These are phyloP conservation scores for Lotmaria passim DNA, from an alignment of 208 protist genomes.

Conservation along the genomic window DNA sequence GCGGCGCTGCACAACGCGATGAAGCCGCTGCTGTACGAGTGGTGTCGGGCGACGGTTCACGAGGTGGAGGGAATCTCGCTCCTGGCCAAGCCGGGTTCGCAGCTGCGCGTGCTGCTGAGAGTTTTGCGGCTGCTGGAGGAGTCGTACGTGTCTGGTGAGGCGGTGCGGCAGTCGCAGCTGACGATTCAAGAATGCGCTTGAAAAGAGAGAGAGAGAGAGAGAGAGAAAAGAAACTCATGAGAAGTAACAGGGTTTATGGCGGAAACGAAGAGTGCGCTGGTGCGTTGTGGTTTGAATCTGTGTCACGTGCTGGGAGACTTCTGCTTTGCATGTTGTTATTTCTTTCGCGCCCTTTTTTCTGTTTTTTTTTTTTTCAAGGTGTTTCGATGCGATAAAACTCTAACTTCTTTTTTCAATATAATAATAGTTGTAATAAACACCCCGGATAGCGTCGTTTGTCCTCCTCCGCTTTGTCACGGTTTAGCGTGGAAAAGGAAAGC, in stretches of 20 bases:
- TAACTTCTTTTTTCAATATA: no score
- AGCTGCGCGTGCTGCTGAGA: slow-evolving; percentile 17
- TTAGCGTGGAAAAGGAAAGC: no score
- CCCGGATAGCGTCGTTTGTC: no score
- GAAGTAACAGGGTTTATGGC: no score
- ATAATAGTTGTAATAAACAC: no score
- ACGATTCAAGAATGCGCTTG: not conserved
- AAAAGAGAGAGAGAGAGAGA: not conserved
- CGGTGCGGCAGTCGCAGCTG: slow-evolving; percentile 13
- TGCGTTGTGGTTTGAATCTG: no score
- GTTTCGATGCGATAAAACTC: no score
- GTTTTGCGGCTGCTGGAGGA: slow-evolving; percentile 28
- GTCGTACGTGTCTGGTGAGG: slow-evolving; percentile 25
- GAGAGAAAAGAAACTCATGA: no score
- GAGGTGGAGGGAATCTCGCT: slow-evolving; percentile 4
- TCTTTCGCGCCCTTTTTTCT: not conserved
- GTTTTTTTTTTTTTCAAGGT: not conserved
- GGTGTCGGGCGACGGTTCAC: slow-evolving; percentile 20
- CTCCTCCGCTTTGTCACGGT: no score
- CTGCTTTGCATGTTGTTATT: not conserved
- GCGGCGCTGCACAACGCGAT: slow-evolving; percentile 24
- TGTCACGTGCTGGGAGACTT: not conserved
- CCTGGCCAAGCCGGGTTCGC: slow-evolving; percentile 4
- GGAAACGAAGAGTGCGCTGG: no score
- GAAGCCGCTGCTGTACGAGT: slow-evolving; percentile 32